Evolutionary conservation across 2,329 filamentous ascomycete genomes (phyloP).

Genomic region (Talaromyces funiculosus): DNA sequence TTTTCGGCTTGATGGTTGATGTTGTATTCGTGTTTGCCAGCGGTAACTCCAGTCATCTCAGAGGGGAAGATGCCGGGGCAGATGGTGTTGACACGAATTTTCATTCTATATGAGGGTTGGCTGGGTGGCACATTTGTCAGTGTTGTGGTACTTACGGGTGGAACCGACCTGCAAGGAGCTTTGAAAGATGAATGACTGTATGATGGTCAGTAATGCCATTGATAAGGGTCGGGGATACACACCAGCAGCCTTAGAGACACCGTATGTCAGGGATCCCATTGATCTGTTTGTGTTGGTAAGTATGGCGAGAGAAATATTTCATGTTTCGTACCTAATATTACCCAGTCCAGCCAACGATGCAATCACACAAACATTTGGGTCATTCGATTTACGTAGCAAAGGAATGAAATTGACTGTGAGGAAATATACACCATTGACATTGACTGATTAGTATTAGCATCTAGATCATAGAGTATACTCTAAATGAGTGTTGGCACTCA

Average conservation of each 20-base stretch:
- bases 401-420: constrained; percentile 22
- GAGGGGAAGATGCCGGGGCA: constrained; percentile 19
- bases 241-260: constrained; percentile 21
- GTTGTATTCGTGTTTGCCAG: constrained; percentile 18
- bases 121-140: not conserved
- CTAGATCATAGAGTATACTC: not conserved
- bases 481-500: not conserved
- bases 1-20: constrained; percentile 19
- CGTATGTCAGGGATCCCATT: constrained; percentile 22
- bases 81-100: constrained; percentile 22
- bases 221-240: not conserved
- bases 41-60: constrained; percentile 11
- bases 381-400: constrained; percentile 22
- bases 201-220: not conserved
- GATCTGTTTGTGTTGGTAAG: not conserved
- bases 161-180: constrained; percentile 16
- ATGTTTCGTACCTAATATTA: constrained; percentile 17
- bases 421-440: constrained; percentile 27
- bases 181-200: constrained; percentile 18
- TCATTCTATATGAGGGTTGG: constrained; percentile 1
- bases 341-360: constrained; percentile 22
- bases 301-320: not conserved
- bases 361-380: constrained; percentile 24
- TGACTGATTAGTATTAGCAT: constrained; percentile 17
- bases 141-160: not conserved